Percentiles rank a stretch among this genome's conserved stretches.
phyloP scores from a whole-genome alignment of 2,329 filamentous ascomycete genomes.

The Madurella mycetomatis region DNA sequence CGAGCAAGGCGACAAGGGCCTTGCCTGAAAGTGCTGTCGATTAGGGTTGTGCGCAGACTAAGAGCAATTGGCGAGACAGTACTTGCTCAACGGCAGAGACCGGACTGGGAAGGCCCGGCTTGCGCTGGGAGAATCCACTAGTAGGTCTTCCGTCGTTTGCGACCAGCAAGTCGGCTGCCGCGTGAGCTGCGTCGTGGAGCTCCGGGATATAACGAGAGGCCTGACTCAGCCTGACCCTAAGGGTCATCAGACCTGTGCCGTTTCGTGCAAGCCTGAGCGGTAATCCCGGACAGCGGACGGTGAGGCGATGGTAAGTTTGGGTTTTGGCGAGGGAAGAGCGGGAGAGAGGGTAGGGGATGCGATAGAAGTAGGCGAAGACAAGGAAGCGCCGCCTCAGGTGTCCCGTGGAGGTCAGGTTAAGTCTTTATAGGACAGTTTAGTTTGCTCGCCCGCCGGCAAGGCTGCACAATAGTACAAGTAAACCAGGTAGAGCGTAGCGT shows the following conservation, averaged over 20 bases:
- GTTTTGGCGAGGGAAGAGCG: not conserved
- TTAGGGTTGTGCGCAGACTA: constrained; percentile 24
- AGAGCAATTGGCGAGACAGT: constrained; percentile 20
- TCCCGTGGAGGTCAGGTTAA: constrained; percentile 14
- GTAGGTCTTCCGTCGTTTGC: constrained; percentile 8
- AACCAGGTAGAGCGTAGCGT: not conserved
- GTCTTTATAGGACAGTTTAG: constrained; percentile 16
- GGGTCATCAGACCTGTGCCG: not conserved
- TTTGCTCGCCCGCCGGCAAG: not conserved
- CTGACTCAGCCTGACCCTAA: not conserved
- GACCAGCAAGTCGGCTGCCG: not conserved
- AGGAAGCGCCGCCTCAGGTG: constrained; percentile 22
- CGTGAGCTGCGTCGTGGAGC: not conserved
- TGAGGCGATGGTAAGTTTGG: constrained; percentile 7
- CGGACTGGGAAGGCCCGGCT: constrained; percentile 28
- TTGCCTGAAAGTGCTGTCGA: constrained; percentile 17
- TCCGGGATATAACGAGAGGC: not conserved
- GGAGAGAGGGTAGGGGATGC: constrained; percentile 13
- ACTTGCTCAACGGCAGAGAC: constrained; percentile 5
- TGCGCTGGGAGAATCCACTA: constrained; percentile 20
- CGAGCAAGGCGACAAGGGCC: constrained; percentile 17
- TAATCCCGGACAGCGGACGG: not conserved
- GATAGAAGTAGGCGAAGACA: constrained; percentile 14
- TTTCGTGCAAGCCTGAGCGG: constrained; percentile 5
- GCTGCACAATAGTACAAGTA: not conserved